Base-by-base conservation (phyloP, 306 rosid species). In the Acacia confusa region DNA sequence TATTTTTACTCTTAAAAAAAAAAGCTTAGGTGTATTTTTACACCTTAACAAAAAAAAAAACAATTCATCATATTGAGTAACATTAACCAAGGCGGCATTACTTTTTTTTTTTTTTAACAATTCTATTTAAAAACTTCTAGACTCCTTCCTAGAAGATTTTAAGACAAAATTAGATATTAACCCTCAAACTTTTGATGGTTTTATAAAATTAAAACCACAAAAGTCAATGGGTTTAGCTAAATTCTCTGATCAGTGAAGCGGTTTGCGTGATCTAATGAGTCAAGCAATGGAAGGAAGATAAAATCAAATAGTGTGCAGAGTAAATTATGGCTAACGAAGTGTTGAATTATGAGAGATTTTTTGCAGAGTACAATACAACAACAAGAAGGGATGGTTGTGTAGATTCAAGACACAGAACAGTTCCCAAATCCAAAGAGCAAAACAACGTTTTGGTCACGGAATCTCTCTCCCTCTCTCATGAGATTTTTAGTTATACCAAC, bases 381-480 rank as follows among this genome's bases (percentile, higher is more conserved):
- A 40, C 30, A 38, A n/a, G 3, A 58, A 19, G 20, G 52, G 3
- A 60, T 11, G 78, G 66, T 11, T 74, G 32, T n/a, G 66, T 20
- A 20, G 65, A 74, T 10, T 74, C 66, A 10, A 53, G 78, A 34
- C 32, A 22, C 4, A 25, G 14, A 16, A 16, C 43, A 4, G 43
- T 30, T 20, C 30, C 30, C 28, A 20, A 30, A 73, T 73, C 30
- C 30, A 64, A 53, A 34, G 67, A 32, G 67, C 10, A n/a, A 13
- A 38, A 74, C 78, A n/a, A 55, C 52, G 78, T 25, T 36, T 3
- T 55, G 9, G 36, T 22, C 24, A 72, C 76, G 76, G 24, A 24
- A 71, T 17, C 24, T 15, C 40, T 16, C 57, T 19, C 25, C 11
- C 11, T 1, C 61, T 53, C 61, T 20, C 53, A 14, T 10, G 22